A percentile compares a stretch with the other conserved stretches of the same genome.
Conservation (phyloP, 177 flowering plant genomes). For the Vitis hybrid region DNA sequence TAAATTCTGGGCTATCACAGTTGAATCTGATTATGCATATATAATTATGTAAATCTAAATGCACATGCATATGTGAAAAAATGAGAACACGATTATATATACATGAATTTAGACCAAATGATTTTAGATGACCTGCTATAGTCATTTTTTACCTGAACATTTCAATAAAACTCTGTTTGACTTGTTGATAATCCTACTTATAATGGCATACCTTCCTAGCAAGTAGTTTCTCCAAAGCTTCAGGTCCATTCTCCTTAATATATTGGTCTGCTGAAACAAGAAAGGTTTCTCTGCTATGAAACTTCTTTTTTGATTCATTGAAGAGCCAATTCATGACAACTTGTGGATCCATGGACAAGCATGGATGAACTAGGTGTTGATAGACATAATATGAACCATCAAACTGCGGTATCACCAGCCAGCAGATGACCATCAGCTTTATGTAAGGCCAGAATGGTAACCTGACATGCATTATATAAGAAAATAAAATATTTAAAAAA, state of each 20-base stretch:
- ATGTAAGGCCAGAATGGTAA: conserved; percentile 30
- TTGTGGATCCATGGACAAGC: conserved; percentile 10
- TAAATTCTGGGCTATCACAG: too few species aligned
- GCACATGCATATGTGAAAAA: too few species aligned
- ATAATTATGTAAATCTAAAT: too few species aligned
- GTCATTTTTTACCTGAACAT: too few species aligned
- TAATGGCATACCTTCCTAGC: conserved; percentile 21
- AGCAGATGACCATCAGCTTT: conserved; percentile 25
- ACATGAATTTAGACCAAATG: too few species aligned
- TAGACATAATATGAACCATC: conserved; percentile 32
- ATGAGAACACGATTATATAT: too few species aligned
- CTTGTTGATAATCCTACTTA: too few species aligned
- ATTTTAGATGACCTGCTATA: too few species aligned
- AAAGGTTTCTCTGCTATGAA: conserved; percentile 10
- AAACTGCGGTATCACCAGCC: conserved; percentile 27
- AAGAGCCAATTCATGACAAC: conserved; percentile 3
- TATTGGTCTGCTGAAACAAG: conserved; percentile 23
- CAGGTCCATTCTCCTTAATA: conserved; percentile 32
- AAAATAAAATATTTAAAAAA: too few species aligned
- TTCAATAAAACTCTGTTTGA: too few species aligned
- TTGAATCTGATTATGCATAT: too few species aligned
- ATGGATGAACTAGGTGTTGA: conserved; percentile 26
- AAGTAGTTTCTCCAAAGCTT: conserved; percentile 33
- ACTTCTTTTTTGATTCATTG: neutral
- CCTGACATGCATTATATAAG: conserved; percentile 18